These are phyloP conservation scores for Suillus decipiens DNA, from an alignment of 768 basidiomycete genomes.

Conservation along the genomic window DNA sequence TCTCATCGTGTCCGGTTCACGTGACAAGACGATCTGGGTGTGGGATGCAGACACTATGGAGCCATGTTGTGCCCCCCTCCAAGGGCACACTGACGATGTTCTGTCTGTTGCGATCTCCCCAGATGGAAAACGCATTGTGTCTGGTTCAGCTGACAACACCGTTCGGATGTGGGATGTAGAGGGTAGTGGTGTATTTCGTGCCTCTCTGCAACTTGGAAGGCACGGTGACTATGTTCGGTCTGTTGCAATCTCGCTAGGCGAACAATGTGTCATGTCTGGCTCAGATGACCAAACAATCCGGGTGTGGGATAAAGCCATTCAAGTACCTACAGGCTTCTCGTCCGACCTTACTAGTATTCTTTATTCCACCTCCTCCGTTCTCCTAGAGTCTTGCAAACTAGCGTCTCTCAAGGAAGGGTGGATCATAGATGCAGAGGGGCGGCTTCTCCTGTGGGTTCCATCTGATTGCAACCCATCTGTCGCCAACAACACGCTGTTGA, in stretches of 20 bases:
- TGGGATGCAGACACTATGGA: not conserved
- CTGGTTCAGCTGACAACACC: not conserved
- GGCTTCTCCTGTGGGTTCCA: slow-evolving; percentile 6
- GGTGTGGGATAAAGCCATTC: slow-evolving; percentile 15
- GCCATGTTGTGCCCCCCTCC: not conserved
- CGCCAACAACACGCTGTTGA: not conserved
- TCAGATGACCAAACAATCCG: slow-evolving; percentile 15
- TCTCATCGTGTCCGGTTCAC: slow-evolving; percentile 10
- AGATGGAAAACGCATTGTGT: not conserved
- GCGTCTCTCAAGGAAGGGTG: not conserved
- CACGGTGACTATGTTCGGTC: slow-evolving; percentile 1
- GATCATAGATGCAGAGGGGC: not conserved
- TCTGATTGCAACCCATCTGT: not conserved
- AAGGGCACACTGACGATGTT: not conserved
- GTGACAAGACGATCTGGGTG: slow-evolving; percentile 4
- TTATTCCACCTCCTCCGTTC: not conserved
- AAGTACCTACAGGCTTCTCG: not conserved
- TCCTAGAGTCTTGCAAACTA: not conserved
- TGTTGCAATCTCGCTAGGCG: slow-evolving; percentile 13
- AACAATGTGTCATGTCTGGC: slow-evolving; percentile 11
- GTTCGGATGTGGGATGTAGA: slow-evolving; percentile 5
- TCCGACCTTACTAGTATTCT: not conserved
- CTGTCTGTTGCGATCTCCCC: not conserved
- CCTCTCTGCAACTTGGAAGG: not conserved
- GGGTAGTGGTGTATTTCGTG: not conserved